phyloP scores from a whole-genome alignment of 805 yeast genomes.

The Saccharomycopsis sp. region DNA sequence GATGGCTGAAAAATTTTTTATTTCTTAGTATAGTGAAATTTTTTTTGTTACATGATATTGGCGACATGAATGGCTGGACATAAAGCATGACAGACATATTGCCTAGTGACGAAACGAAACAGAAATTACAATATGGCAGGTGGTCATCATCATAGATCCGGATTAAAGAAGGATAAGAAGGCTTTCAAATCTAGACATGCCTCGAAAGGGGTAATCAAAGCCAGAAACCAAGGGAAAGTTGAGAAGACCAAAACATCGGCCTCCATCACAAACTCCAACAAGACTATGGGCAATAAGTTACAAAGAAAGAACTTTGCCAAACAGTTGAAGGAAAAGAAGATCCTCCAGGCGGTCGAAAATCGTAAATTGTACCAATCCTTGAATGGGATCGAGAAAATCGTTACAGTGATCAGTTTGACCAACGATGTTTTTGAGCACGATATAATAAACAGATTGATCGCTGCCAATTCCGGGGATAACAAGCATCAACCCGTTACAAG shows the following conservation, averaged over 20 bases:
- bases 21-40: background rate
- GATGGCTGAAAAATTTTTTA: background rate
- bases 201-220: conserved; percentile 80
- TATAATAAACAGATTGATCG: conserved; percentile 48
- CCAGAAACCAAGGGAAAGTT: conserved; percentile 77
- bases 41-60: background rate
- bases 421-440: conserved; percentile 54
- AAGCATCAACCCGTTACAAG: conserved; percentile 27
- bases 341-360: conserved; percentile 47
- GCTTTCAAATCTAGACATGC: conserved; percentile 89
- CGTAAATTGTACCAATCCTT: conserved; percentile 75
- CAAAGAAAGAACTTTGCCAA: conserved; percentile 75
- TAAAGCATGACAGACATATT: background rate
- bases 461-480: conserved; percentile 29
- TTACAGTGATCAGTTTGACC: conserved; percentile 76
- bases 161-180: conserved; percentile 79
- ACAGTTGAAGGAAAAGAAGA: conserved; percentile 72
- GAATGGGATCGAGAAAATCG: conserved; percentile 74
- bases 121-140: conserved; percentile 46
- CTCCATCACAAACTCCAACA: conserved; percentile 24
- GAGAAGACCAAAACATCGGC: conserved; percentile 47
- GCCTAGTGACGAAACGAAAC: background rate
- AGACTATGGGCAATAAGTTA: conserved; percentile 35
- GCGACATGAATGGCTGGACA: background rate
- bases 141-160: conserved; percentile 71